These are phyloP conservation scores for Cadophora gregata DNA, from an alignment of 2,329 filamentous ascomycete genomes.

Conservation along the genomic window DNA sequence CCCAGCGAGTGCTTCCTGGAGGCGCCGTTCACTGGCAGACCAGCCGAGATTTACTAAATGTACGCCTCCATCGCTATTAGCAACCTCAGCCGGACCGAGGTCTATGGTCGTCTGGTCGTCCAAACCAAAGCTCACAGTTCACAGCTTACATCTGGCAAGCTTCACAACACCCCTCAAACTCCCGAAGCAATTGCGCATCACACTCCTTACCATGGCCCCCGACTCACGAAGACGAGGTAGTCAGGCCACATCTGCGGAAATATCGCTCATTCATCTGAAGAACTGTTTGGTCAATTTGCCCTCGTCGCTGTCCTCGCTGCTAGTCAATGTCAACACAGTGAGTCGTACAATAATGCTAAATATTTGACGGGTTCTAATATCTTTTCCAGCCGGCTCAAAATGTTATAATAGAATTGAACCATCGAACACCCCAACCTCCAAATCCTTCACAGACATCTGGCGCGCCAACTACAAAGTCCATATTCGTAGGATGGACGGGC, in stretches of 20 bases:
- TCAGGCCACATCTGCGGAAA: constrained; percentile 76
- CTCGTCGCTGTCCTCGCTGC: constrained; percentile 78
- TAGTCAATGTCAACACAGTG: constrained; percentile 91
- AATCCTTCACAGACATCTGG: constrained; percentile 53
- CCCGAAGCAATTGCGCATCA: not conserved
- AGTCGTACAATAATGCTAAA: constrained; percentile 45
- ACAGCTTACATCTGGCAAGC: not conserved
- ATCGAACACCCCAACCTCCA: constrained; percentile 63
- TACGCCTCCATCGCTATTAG: not conserved
- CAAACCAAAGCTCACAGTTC: not conserved
- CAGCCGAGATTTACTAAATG: not conserved
- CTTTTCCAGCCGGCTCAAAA: constrained; percentile 80
- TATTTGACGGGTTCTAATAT: constrained; percentile 2
- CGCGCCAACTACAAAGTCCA: constrained; percentile 64
- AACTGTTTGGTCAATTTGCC: constrained; percentile 96
- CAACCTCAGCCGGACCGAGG: constrained; percentile 15
- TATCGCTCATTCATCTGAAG: constrained; percentile 86
- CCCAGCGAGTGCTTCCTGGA: not conserved
- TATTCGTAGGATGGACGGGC: constrained; percentile 95
- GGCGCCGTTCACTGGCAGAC: not conserved
- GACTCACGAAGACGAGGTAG: constrained; percentile 50
- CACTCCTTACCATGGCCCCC: constrained; percentile 32
- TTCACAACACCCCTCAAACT: not conserved
- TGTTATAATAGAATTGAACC: constrained; percentile 91
- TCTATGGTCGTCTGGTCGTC: constrained; percentile 4